Evolutionary conservation across 345 rosid species (phyloP), one percentile per base, ranked within the genome.

Genomic region (Gossypium sturtianum): DNA sequence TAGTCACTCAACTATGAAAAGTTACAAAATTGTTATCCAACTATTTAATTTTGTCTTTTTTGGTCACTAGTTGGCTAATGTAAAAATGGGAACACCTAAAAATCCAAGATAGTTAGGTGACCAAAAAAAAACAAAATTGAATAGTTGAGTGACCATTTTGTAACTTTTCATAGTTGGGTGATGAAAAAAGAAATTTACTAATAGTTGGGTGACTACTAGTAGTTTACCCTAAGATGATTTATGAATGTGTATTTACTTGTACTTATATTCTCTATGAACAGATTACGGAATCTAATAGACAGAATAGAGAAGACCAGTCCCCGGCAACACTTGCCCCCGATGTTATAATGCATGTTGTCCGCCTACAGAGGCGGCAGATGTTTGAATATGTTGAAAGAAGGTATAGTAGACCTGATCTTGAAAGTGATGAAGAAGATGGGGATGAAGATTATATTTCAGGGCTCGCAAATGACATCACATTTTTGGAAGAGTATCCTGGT

Each of bases 361-460:
- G 92, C 68, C 68, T 89, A 74, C 92, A 89, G 82, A 85, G 90
- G 78, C 87, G 90, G 74, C 93, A 89, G 70, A 79, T 83, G 1
- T 63, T 82, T 27, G 79, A 80, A 54, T 87, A 79, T 69, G 45
- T 77, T 2, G 93, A 91, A 75, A 85, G 93, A 75, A 85, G 89
- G 68, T 79, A 82, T 72, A 76, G 49, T 76, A 65, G 78, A 53
- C 70, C 81, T 20, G 87, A 87, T 41, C 54, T 71, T 0, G 58
- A 53, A 53, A 53, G 58, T 53, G 61, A 57, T 57, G 61, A 22
- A 22, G 29, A 22, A 22, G 9, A 57, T 57, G 61, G 6, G 27
- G 61, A 57, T 22, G 27, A 11, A 20, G 61, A 57, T 57, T 57
- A 57, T 20, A 57, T 57, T 57, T 22, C 61, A 11, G 61, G 61